phyloP scores from a whole-genome alignment of 2,329 filamentous ascomycete genomes.

The Neofusicoccum laricinum region DNA sequence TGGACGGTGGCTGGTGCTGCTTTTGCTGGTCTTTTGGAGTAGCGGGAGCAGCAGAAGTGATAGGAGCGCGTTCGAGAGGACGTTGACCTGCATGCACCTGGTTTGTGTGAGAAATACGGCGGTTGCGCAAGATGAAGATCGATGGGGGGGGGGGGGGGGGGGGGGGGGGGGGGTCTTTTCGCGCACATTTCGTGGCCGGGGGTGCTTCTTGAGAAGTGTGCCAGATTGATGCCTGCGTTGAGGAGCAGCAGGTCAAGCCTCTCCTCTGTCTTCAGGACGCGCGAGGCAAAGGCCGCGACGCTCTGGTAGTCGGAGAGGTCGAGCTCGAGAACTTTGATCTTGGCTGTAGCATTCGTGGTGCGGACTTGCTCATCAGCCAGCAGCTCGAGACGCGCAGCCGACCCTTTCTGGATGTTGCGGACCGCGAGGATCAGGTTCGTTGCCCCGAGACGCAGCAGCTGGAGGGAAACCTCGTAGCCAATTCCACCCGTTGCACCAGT shows the following conservation, averaged over 20 bases:
- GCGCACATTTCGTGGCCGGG: constrained; percentile 7
- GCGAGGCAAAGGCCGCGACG: background rate
- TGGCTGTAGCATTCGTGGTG: background rate
- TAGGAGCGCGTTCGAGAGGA: background rate
- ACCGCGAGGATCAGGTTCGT: constrained; percentile 3
- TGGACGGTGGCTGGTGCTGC: background rate
- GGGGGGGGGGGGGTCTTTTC: background rate
- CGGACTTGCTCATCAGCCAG: constrained; percentile 1
- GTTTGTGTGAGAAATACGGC: background rate
- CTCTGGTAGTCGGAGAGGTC: background rate
- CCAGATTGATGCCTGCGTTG: constrained; percentile 7
- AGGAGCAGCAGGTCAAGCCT: constrained; percentile 3
- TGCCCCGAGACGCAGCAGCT: background rate
- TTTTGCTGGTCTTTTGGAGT: background rate
- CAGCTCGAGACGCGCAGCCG: background rate
- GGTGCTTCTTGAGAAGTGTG: background rate
- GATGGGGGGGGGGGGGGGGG: background rate
- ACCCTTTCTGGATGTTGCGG: background rate
- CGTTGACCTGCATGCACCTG: constrained; percentile 6
- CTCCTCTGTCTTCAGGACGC: background rate
- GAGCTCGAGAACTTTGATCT: background rate
- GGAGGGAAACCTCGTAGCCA: background rate
- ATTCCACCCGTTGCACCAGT: constrained; percentile 1
- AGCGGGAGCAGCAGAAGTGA: background rate
- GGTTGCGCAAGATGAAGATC: background rate